Evolutionary conservation across 257 asterid species (phyloP).

Genomic region (Nicotiana paniculata): DNA sequence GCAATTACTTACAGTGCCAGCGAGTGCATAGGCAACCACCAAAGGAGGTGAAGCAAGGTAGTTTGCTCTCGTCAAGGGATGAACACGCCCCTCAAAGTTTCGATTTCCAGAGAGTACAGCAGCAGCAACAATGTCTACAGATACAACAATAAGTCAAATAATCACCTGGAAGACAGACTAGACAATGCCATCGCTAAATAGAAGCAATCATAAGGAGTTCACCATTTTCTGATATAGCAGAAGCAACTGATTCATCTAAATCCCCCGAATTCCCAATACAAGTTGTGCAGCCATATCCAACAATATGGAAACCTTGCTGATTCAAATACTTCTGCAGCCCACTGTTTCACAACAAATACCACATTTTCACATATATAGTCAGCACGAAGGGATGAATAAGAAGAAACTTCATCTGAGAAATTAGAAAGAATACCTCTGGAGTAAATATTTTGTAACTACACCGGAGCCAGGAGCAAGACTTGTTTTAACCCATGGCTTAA

Average conservation of each 20-base stretch:
- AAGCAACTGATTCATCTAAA: constrained; percentile 71
- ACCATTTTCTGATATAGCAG: constrained; percentile 93
- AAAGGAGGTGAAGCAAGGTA: constrained; percentile 98
- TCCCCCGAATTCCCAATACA: constrained; percentile 95
- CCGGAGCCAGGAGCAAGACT: constrained; percentile 99
- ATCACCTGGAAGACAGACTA: neutral
- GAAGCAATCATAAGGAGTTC: constrained; percentile 2
- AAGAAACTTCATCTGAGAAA: neutral
- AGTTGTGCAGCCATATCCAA: constrained; percentile 93
- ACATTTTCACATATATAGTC: constrained; percentile 7
- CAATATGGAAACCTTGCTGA: constrained; percentile 90
- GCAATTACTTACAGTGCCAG: constrained; percentile 75
- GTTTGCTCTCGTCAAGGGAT: constrained; percentile 86
- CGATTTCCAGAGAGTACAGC: constrained; percentile 97
- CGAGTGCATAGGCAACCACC: constrained; percentile 97
- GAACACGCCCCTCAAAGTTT: constrained; percentile 96
- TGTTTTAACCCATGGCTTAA: constrained; percentile 95
- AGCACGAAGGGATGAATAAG: neutral
- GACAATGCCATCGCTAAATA: neutral
- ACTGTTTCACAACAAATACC: constrained; percentile 37
- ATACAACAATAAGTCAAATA: neutral
- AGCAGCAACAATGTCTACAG: constrained; percentile 82
- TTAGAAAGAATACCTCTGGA: constrained; percentile 50
- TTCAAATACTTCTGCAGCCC: constrained; percentile 75
- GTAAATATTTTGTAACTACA: constrained; percentile 76